Percentiles rank a stretch among this genome's conserved stretches.
phyloP scores from a whole-genome alignment of 805 yeast species.

The Yarrowia sp. region DNA sequence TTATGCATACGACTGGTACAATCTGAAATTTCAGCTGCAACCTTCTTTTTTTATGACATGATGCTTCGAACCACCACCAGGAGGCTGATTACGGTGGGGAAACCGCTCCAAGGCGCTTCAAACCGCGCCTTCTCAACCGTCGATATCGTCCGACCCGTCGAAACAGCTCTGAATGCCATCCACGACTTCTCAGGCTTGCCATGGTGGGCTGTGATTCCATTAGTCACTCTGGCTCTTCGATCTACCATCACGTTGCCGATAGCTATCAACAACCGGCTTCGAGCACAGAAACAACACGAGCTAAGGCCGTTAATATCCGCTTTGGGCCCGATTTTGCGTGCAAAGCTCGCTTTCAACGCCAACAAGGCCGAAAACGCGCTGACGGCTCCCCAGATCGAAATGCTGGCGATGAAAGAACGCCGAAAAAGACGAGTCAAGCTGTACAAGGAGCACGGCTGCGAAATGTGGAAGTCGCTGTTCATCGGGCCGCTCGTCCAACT shows the following conservation, averaged over 20 bases:
- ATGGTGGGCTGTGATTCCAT: constrained; percentile 84
- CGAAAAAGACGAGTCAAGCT: constrained; percentile 73
- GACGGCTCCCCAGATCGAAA: constrained; percentile 77
- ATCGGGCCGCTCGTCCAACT: constrained; percentile 77
- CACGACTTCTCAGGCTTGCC: constrained; percentile 60
- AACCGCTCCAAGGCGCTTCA: background rate
- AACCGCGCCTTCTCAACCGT: constrained; percentile 17
- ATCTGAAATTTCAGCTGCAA: too few relatives aligned
- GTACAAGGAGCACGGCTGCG: constrained; percentile 72
- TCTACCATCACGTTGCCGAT: constrained; percentile 75
- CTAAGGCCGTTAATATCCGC: constrained; percentile 76
- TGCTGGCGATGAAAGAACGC: constrained; percentile 78
- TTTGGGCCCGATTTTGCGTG: constrained; percentile 73
- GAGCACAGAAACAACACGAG: constrained; percentile 73
- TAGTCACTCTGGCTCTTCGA: constrained; percentile 71
- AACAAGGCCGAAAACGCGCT: constrained; percentile 50
- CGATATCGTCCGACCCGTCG: constrained; percentile 42
- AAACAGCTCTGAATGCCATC: constrained; percentile 42
- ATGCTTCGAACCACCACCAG: too few relatives aligned
- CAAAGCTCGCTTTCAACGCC: constrained; percentile 56
- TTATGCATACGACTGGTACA: too few relatives aligned
- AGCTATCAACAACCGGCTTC: constrained; percentile 71
- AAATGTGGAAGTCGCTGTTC: constrained; percentile 78
- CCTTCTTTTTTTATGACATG: too few relatives aligned
- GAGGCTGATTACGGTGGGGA: too few relatives aligned